These are phyloP conservation scores for Mortierella hygrophila DNA, from an alignment of 192 early-diverging fungal species.

Conservation along the genomic window DNA sequence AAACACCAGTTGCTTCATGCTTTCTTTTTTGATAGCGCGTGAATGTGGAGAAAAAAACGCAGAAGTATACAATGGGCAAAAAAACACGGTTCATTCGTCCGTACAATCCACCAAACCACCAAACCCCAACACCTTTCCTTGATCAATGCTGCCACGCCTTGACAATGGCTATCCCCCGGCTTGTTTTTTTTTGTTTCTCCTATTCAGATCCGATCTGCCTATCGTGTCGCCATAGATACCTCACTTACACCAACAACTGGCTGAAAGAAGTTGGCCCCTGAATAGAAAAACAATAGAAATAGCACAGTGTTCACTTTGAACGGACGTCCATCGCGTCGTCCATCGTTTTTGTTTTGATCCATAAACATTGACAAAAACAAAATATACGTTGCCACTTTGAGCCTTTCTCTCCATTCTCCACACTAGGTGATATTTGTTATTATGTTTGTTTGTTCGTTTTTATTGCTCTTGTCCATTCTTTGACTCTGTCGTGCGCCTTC, in stretches of 20 bases:
- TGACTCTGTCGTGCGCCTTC: not conserved
- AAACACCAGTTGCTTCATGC: not conserved
- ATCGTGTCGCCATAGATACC: too few species aligned
- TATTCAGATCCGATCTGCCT: too few species aligned
- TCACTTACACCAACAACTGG: too few species aligned
- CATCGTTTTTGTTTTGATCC: not conserved
- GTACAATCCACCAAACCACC: not conserved
- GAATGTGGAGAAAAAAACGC: not conserved
- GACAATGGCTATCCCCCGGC: too few species aligned
- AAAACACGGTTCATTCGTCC: not conserved
- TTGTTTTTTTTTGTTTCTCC: too few species aligned
- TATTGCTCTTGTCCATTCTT: not conserved
- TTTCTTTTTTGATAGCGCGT: not conserved
- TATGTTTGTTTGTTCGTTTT: not conserved
- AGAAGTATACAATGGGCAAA: too few species aligned
- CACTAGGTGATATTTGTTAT: not conserved
- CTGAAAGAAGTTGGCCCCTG: too few species aligned
- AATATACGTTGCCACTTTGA: not conserved
- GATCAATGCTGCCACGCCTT: too few species aligned
- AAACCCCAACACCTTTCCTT: too few species aligned
- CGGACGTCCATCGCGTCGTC: not conserved
- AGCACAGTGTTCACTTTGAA: slow-evolving; percentile 3
- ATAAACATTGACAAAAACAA: not conserved
- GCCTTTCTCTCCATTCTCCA: not conserved
- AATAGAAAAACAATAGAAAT: not conserved